These are phyloP conservation scores for Pythium brachiatum DNA, from an alignment of 352 stramenopile genomes.

Conservation along the genomic window DNA sequence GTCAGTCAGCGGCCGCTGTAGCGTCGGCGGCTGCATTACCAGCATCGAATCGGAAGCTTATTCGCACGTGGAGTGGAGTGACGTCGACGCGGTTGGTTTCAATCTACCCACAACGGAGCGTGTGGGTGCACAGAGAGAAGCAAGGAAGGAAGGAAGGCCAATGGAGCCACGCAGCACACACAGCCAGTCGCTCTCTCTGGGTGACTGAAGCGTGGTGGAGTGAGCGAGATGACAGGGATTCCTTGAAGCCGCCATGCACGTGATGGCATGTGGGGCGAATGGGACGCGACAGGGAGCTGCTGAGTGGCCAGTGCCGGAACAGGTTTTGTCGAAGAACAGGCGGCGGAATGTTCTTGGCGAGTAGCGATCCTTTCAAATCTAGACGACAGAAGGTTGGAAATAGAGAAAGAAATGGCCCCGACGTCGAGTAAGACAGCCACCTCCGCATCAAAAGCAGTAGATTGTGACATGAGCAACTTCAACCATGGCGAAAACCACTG, in stretches of 20 bases:
- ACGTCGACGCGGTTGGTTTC: neutral
- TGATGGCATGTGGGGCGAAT: neutral
- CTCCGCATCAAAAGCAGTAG: too few species aligned
- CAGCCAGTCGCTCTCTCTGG: neutral
- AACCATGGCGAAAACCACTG: neutral
- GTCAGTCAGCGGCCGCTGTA: conserved; percentile 9
- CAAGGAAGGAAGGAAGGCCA: neutral
- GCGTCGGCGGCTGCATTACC: neutral
- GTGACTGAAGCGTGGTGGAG: too few species aligned
- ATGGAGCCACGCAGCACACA: too few species aligned
- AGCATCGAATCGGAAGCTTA: conserved; percentile 6
- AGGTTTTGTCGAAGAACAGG: neutral
- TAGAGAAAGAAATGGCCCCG: neutral
- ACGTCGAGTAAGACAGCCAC: too few species aligned
- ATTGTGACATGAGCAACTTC: neutral
- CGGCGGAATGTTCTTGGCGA: neutral
- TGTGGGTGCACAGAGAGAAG: neutral
- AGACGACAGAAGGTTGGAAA: neutral
- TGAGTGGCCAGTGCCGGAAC: neutral
- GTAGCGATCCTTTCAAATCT: neutral
- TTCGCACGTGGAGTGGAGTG: neutral
- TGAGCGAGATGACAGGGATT: neutral
- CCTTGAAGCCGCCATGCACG: neutral
- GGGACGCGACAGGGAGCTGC: neutral
- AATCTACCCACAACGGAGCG: neutral